Evolutionary conservation across 108 stramenopile species (phyloP), one percentile per base, ranked within the genome.

Genomic region (Parmales sp.): DNA sequence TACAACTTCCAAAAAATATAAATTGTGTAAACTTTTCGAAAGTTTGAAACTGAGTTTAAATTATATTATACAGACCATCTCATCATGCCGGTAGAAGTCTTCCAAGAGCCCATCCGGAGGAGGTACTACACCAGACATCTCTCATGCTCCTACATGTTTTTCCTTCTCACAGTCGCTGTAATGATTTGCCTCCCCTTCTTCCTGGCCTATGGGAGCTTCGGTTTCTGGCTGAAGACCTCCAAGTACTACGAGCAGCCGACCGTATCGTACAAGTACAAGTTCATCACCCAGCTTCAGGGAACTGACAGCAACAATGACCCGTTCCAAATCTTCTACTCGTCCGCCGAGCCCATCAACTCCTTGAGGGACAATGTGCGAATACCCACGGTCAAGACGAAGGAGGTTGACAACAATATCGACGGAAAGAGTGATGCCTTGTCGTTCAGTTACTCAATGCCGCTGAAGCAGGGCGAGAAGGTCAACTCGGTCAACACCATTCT

Each of bases 11-110:
- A n/a, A n/a, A n/a, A n/a, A n/a, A n/a, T n/a, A n/a, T n/a, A n/a
- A n/a, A n/a, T n/a, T n/a, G n/a, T n/a, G n/a, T n/a, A n/a, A n/a
- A n/a, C n/a, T n/a, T n/a, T n/a, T n/a, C n/a, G n/a, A n/a, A n/a
- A n/a, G n/a, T n/a, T n/a, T n/a, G n/a, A n/a, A n/a, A n/a, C n/a
- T n/a, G n/a, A n/a, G n/a, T n/a, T n/a, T n/a, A n/a, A n/a, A n/a
- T n/a, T n/a, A n/a, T n/a, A n/a, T n/a, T n/a, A n/a, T n/a, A n/a
- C n/a, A n/a, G n/a, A n/a, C n/a, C n/a, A n/a, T n/a, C n/a, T n/a
- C n/a, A n/a, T n/a, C n/a, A n/a, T n/a, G n/a, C n/a, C n/a, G 36
- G 68, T 68, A 20, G 50, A 71, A 63, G 29, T 71, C 16, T 71
- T 63, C 36, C 63, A 38, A n/a, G 70, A 71, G 70, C 70, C 70